These are phyloP conservation scores for Fomitiporia mediterranea DNA, from an alignment of 1,284 basidiomycete genomes.

Conservation along the genomic window DNA sequence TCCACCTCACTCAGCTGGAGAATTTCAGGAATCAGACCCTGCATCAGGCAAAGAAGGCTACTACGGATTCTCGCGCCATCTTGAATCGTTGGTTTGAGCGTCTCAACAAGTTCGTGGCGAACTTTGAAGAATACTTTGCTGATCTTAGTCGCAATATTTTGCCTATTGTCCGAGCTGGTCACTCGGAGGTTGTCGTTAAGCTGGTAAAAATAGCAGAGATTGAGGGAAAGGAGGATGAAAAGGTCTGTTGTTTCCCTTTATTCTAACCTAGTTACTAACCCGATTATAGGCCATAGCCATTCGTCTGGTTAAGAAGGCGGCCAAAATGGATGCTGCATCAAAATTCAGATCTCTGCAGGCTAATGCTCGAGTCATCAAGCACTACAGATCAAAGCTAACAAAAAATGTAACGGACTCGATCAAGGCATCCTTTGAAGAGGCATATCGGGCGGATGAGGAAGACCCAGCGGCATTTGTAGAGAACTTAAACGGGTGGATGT, in stretches of 20 bases:
- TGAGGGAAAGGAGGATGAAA: slow-evolving; percentile 92
- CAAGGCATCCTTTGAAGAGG: slow-evolving; percentile 66
- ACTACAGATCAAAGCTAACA: slow-evolving; percentile 89
- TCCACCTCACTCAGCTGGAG: slow-evolving; percentile 86
- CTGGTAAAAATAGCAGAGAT: slow-evolving; percentile 92
- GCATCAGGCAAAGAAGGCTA: slow-evolving; percentile 86
- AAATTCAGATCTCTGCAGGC: slow-evolving; percentile 92
- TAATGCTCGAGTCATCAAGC: slow-evolving; percentile 91
- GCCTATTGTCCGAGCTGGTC: slow-evolving; percentile 74
- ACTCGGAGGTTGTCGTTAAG: slow-evolving; percentile 84
- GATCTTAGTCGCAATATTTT: slow-evolving; percentile 76
- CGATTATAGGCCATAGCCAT: slow-evolving; percentile 77
- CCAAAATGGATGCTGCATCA: slow-evolving; percentile 82
- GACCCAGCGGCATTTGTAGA: slow-evolving; percentile 76
- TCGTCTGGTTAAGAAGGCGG: slow-evolving; percentile 89
- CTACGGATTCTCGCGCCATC: slow-evolving; percentile 61
- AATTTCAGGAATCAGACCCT: slow-evolving; percentile 90
- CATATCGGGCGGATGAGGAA: slow-evolving; percentile 57
- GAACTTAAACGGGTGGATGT: slow-evolving; percentile 79
- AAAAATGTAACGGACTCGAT: slow-evolving; percentile 81
- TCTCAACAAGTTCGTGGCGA: slow-evolving; percentile 75
- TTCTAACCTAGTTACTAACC: not conserved
- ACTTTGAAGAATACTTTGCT: slow-evolving; percentile 87
- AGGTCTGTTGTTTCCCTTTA: slow-evolving; percentile 56
- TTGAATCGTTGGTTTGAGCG: slow-evolving; percentile 83